Evolutionary conservation across 2,329 filamentous ascomycete species (phyloP).

Genomic region (Ceratocystis albifundus): DNA sequence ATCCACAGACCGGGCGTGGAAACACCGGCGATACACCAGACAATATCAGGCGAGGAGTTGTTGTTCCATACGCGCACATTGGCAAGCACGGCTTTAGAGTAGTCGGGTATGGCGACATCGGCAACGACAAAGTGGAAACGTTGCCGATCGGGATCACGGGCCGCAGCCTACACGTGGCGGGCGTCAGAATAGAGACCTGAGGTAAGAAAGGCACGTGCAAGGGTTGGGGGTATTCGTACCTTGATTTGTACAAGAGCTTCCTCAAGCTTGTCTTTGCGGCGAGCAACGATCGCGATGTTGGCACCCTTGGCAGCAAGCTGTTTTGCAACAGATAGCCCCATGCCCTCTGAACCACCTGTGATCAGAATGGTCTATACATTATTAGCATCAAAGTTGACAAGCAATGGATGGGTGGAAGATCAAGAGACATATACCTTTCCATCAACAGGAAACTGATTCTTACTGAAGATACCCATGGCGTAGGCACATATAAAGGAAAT

Average conservation of each 20-base stretch:
- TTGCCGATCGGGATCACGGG: constrained; percentile 54
- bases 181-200: constrained; percentile 13
- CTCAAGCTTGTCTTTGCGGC: constrained; percentile 63
- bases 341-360: constrained; percentile 85
- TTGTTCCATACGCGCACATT: constrained; percentile 72
- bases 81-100: constrained; percentile 56
- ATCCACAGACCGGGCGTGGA: constrained; percentile 65
- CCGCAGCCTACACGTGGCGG: constrained; percentile 38
- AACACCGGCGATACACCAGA: constrained; percentile 81
- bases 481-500: constrained; percentile 31
- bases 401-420: not conserved
- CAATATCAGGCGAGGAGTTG: constrained; percentile 61
- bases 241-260: constrained; percentile 52
- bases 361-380: constrained; percentile 63
- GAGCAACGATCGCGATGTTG: constrained; percentile 73
- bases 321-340: constrained; percentile 66
- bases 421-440: constrained; percentile 52
- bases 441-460: constrained; percentile 70
- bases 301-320: constrained; percentile 74
- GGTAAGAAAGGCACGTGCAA: not conserved
- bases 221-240: constrained; percentile 33
- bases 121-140: constrained; percentile 74
- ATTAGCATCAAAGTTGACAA: not conserved
- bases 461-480: constrained; percentile 56
- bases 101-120: constrained; percentile 61